A percentile compares a stretch with the other conserved stretches of the same genome.
These are phyloP conservation scores for Mycena indigotica DNA, from an alignment of 768 basidiomycete genomes.

Conservation along the genomic window DNA sequence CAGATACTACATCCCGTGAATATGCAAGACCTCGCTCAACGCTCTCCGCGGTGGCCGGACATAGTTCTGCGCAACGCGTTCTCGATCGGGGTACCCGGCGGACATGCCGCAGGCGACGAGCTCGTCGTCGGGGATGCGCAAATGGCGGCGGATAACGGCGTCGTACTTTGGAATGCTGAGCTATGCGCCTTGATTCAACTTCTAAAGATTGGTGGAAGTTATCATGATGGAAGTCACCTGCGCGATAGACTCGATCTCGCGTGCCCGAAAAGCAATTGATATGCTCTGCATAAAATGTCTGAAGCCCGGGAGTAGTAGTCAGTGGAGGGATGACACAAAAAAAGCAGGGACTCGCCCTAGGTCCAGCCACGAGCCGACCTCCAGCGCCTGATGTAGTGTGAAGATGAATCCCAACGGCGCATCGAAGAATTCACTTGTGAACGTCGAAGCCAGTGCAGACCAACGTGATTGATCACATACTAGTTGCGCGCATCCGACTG, in stretches of 20 bases:
- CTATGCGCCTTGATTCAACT: no score
- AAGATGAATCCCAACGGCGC: conserved; percentile 23
- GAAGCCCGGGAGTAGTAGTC: no score
- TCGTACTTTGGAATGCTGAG: conserved; percentile 17
- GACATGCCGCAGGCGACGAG: conserved; percentile 15
- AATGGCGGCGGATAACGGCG: conserved; percentile 15
- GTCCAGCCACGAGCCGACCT: no score
- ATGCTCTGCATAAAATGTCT: conserved; percentile 23
- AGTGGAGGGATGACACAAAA: no score
- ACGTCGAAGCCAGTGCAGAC: background rate
- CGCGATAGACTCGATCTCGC: conserved; percentile 21
- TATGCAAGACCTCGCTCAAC: conserved; percentile 22
- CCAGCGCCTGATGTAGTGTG: conserved; percentile 21
- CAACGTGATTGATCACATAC: no score
- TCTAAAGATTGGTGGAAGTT: no score
- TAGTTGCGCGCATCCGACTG: no score
- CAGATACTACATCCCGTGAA: no score
- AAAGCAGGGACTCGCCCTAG: no score
- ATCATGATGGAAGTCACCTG: background rate
- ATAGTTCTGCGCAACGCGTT: conserved; percentile 15
- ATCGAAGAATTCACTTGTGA: conserved; percentile 17
- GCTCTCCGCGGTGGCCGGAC: conserved; percentile 18
- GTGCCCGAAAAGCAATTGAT: conserved; percentile 21
- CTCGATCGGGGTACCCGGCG: conserved; percentile 23
- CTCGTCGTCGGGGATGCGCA: conserved; percentile 19